Evolutionary conservation across 192 early-diverging fungal species (phyloP), one percentile per base, ranked within the genome.

Genomic region (Chytriomyces confervae): DNA sequence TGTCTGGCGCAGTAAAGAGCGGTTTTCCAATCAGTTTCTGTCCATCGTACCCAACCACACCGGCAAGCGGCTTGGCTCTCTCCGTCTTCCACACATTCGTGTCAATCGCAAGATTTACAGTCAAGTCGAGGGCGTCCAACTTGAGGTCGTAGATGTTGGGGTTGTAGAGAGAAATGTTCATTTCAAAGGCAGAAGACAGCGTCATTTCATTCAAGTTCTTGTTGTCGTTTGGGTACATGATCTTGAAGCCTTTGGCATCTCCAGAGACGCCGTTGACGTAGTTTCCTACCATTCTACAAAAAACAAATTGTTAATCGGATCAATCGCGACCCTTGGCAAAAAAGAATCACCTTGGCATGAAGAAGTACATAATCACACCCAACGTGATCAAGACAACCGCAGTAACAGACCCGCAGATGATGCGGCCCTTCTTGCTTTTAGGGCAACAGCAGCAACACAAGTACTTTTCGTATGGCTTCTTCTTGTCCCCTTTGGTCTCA

Each of bases 371-470:
- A 66, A 76, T 66, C 9, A 76, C 50, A 16, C 9, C 63, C 10
- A 76, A 24, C 50, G 51, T 36, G 27, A 76, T 66, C 43, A 76
- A 10, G 7, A 76, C 63, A 11, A 53, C 29, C 0, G 61, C 7
- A 4, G 49, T 29, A 53, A 66, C 74, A 64, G 51, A 20, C 7
- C 50, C 8, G 46, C 74, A 76, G 47, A 76, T 76, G 24, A 76
- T 24, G 48, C 74, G 74, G 49, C 44, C 10, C 36, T 76, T 76
- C 49, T 62, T 61, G 27, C n/a, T 66, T 64, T 76, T 76, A 10
- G 74, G 74, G 16, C 53, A 76, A 36, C 74, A 76, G 63, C 74
- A 76, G 46, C 66, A 68, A 23, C 64, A 76, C 9, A 66, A 44
- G 60, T 57, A 67, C 36, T 47, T 29, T 36, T 36, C 36, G 36